Evolutionary conservation across 345 rosid genomes (phyloP).

Genomic region (Trapa bicornis): DNA sequence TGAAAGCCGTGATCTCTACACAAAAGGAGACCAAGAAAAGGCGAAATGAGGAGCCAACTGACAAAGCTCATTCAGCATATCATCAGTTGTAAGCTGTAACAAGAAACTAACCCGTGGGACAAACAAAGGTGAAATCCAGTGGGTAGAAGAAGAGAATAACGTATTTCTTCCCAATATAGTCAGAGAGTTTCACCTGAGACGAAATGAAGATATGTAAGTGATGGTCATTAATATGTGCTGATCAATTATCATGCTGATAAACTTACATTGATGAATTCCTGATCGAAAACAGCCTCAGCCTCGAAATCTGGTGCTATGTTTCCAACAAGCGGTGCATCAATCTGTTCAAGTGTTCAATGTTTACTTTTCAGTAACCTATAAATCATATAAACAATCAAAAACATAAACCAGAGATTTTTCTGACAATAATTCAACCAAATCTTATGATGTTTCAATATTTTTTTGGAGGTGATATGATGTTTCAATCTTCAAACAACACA

Average conservation of each 20-base stretch:
- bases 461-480: neutral
- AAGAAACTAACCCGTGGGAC: conserved; percentile 70
- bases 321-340: conserved; percentile 73
- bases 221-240: too few species aligned
- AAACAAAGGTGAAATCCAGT: conserved; percentile 95
- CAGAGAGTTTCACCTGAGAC: conserved; percentile 83
- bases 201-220: neutral
- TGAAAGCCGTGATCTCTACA: conserved; percentile 95
- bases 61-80: neutral
- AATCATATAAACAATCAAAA: neutral
- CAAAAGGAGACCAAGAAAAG: conserved; percentile 2
- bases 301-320: conserved; percentile 82
- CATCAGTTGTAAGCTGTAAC: too few species aligned
- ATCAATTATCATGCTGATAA: neutral
- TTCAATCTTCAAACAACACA: neutral
- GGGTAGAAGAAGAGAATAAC: conserved; percentile 97
- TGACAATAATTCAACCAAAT: too few species aligned
- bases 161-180: conserved; percentile 91
- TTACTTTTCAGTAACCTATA: conserved; percentile 1
- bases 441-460: too few species aligned
- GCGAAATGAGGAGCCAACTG: neutral
- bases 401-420: neutral
- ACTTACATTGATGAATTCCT: conserved; percentile 81
- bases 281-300: conserved; percentile 94
- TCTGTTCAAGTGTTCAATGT: conserved; percentile 21